Conservation (phyloP, 352 stramenopile genomes). For the Peronosclerospora sorghi region DNA sequence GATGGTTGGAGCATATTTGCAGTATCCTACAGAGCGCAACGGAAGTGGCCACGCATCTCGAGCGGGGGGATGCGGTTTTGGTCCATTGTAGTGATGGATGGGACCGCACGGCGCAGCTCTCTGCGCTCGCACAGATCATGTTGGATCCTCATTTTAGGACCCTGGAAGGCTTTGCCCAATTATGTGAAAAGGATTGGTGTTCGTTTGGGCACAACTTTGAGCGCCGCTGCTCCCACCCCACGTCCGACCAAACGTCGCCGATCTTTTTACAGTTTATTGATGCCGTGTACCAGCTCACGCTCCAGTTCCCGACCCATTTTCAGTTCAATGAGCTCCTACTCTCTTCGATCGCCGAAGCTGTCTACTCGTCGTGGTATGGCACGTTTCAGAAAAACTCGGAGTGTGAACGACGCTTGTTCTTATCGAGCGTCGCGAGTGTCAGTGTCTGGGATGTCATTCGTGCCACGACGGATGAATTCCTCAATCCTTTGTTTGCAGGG, state of each 20-base stretch:
- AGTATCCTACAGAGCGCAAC: conserved; percentile 62
- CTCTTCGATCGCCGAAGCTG: conserved; percentile 89
- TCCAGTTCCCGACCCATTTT: conserved; percentile 95
- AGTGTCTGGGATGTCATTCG: conserved; percentile 81
- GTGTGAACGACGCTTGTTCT: conserved; percentile 49
- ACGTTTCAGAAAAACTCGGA: conserved; percentile 88
- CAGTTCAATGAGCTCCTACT: conserved; percentile 96
- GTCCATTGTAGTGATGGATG: conserved; percentile 82
- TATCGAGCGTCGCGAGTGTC: conserved; percentile 53
- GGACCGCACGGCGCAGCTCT: conserved; percentile 74
- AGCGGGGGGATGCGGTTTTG: conserved; percentile 62
- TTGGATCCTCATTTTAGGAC: conserved; percentile 75
- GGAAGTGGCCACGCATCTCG: conserved; percentile 64
- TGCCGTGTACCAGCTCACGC: conserved; percentile 94
- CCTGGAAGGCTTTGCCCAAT: conserved; percentile 58
- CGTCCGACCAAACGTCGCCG: conserved; percentile 90
- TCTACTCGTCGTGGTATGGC: conserved; percentile 95
- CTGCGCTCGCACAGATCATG: conserved; percentile 72
- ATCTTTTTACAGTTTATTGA: conserved; percentile 99
- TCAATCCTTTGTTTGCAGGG: conserved; percentile 73
- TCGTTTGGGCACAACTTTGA: conserved; percentile 85
- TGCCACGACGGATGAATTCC: conserved; percentile 66
- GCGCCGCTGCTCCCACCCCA: conserved; percentile 62
- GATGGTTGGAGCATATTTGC: conserved; percentile 78
- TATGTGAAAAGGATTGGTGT: conserved; percentile 86